Base-by-base conservation (phyloP, 2,329 filamentous ascomycete genomes). In the Cercospora zeae-maydis region DNA sequence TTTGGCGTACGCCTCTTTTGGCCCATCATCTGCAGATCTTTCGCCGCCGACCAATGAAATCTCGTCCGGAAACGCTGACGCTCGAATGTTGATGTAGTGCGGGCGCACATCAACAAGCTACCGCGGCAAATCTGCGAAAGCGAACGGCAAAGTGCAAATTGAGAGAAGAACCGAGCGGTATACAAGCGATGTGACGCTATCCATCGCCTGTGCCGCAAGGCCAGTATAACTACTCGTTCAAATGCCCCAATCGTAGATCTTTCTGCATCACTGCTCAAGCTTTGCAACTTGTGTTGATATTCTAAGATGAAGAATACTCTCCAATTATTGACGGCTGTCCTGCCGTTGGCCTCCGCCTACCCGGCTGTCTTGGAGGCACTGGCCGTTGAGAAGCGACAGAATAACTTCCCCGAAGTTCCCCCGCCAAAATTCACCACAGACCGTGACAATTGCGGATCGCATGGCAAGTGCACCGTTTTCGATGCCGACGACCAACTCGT, bases 401-500 rank as follows among this genome's bases (percentile, higher is more conserved):
- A 58, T 13, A 52, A 62, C 2, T 64, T 62, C 34, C 64, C 64
- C 24, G 59, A 58, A 11, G 66, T 68, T 0, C 64, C 64, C 4
- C 8, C 63, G 2, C 66, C 66, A 19, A 33, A 37, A 27, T 68
- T 64, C 53, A 65, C 63, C 7, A 66, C 64, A 3, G 33, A 58
- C 19, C 53, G 66, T 34, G 64, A 66, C 21, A 66, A 68, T 56
- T 66, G 64, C 30, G 66, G 66, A 31, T 62, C 61, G 0, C 66
- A 66, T 33, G 64, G 64, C 21, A 64, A 64, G 13, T 66, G 64
- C 53, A 63, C 66, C 9, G 60, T 62, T 1, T 75, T 75, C 57
- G 66, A 75, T 59, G 70, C 73, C 1, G 61, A 67, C 13, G 63
- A 71, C 13, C 73, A 75, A 51, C 67, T 66, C 58, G 65, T 72